Base-by-base conservation (phyloP, 139 green algal species). In the Chlamydomonas incerta region DNA sequence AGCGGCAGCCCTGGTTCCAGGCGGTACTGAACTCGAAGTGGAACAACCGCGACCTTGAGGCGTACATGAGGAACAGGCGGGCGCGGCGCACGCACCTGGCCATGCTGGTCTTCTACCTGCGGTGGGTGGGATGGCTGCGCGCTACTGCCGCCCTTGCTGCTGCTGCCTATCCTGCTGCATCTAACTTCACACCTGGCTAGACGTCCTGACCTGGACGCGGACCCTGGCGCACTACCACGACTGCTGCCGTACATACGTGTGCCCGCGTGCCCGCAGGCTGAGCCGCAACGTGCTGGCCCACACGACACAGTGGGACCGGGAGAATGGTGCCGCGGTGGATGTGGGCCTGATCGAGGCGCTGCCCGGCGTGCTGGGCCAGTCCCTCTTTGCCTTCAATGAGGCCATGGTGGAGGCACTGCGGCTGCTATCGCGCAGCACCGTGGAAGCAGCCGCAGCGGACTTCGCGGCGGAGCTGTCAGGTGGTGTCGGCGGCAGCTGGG, bases 91-190 rank as follows among this genome's bases (percentile, higher is more conserved):
- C 52, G 21, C 73, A 80, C 73, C 73, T 80, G 73, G 73, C 13
- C 73, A 80, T 68, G 73, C 73, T 80, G 73, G 73, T 80, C 35
- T 80, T 80, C 52, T 68, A 80, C 73, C 73, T 68, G 52, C 73
- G 73, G 73, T 80, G 23, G 73, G 73, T 68, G 31, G 73, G 20
- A n/a, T 80, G 72, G 72, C 50, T 67, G 72, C 15, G 50, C 8
- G 41, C 41, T 50, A 50, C 50, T 65, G 72, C 50, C 31, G 72
- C 14, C n/a, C 72, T 65, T 79, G 72, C 70, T 62, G 46, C 70
- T 62, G 41, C 41, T 5, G 41, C 8, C 41, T 8, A 50, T 50
- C 41, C 41, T 50, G 41, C 41, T 50, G 41, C 41, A 8, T 50
- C 72, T 50, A 79, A n/a, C n/a, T n/a, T n/a, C n/a, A n/a, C n/a